Percentiles rank a stretch among this genome's conserved stretches.
phyloP scores from a whole-genome alignment of 176 grass and related monocot species.

The Poa annua region DNA sequence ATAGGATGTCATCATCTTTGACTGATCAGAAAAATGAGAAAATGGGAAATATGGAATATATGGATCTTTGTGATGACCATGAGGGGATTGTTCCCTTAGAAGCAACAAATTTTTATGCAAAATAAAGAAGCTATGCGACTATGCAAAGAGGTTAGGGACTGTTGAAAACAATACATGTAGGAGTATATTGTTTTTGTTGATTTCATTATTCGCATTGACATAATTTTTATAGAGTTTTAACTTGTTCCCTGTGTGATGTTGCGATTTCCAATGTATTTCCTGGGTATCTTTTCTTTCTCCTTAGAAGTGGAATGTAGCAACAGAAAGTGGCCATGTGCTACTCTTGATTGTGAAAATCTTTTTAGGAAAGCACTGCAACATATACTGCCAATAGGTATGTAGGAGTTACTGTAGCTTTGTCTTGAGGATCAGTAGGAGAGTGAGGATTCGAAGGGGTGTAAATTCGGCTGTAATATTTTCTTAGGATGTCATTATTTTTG shows the following conservation, averaged over 20 bases:
- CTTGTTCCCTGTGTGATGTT: background rate
- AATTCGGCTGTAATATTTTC: constrained; percentile 17
- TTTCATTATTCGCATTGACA: background rate
- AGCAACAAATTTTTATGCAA: constrained; percentile 16
- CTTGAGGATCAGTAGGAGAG: background rate
- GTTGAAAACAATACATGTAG: background rate
- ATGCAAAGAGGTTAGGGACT: constrained; percentile 20
- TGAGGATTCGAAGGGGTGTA: background rate
- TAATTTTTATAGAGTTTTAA: background rate
- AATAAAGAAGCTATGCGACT: background rate
- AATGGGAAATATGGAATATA: background rate
- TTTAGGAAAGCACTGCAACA: background rate
- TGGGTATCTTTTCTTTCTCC: background rate
- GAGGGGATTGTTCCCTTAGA: background rate
- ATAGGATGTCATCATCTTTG: constrained; percentile 2
- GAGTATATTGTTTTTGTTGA: background rate
- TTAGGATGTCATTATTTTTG: constrained; percentile 1
- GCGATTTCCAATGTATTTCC: background rate
- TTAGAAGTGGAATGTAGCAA: constrained; percentile 5
- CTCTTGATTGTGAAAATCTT: background rate
- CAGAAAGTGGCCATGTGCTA: background rate
- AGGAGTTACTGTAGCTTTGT: too few species aligned
- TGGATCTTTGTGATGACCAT: background rate
- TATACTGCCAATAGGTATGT: background rate
- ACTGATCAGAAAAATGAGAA: background rate